Percentiles rank a stretch among this genome's conserved stretches.
phyloP scores from a whole-genome alignment of 306 rosid genomes.

The Gynostemma pentaphyllum region DNA sequence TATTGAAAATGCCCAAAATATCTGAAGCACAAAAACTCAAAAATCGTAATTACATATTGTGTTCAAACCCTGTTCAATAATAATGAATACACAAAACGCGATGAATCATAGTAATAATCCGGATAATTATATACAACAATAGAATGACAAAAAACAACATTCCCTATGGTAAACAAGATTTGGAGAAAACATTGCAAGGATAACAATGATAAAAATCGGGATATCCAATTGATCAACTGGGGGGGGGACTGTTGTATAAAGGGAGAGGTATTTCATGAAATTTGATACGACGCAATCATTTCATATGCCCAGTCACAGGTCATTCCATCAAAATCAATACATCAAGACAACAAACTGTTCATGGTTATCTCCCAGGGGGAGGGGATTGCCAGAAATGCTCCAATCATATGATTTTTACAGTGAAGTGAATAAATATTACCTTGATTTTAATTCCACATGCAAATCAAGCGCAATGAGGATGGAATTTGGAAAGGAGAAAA shows the following conservation, averaged over 20 bases:
- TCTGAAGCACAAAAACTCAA: slow-evolving; percentile 26
- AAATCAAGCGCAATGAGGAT: background rate
- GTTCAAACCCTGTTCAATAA: background rate
- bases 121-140: background rate
- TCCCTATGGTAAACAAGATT: background rate
- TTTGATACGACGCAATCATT: background rate
- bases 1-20: slow-evolving; percentile 91
- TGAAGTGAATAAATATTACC: background rate
- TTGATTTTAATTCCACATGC: background rate
- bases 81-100: background rate
- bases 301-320: background rate
- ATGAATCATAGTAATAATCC: background rate
- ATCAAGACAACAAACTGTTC: background rate
- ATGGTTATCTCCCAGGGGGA: background rate
- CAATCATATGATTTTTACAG: background rate
- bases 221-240: background rate
- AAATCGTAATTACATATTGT: slow-evolving; percentile 9
- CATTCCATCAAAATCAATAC: background rate
- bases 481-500: background rate
- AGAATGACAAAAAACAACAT: background rate
- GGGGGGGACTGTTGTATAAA: background rate
- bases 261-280: too few relatives aligned
- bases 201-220: background rate
- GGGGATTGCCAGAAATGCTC: background rate
- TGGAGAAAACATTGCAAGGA: background rate